A percentile compares a stretch with the other conserved stretches of the same genome.
These are phyloP conservation scores for Helianthus annuus DNA, from an alignment of 129 eudicot species.

Conservation along the genomic window DNA sequence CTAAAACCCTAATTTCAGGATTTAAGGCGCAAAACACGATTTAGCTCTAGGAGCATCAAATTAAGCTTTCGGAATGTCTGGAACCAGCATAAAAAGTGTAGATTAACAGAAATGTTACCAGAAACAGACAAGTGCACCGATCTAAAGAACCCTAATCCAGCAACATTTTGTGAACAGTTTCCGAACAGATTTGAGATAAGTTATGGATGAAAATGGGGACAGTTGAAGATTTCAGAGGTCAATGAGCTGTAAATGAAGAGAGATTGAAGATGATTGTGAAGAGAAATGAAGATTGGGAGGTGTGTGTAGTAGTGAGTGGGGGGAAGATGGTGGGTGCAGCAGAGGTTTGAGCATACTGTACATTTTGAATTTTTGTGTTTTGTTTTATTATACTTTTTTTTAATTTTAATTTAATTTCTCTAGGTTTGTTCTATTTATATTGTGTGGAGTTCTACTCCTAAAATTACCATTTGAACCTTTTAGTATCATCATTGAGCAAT, in stretches of 20 bases:
- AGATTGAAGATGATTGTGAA: neutral
- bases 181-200: neutral
- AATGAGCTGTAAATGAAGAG: neutral
- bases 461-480: no score
- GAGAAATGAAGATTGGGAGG: constrained; percentile 23
- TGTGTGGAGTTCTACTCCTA: no score
- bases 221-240: neutral
- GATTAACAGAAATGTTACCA: neutral
- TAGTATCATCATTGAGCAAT: no score
- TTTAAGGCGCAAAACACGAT: constrained; percentile 26
- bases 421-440: neutral
- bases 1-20: constrained; percentile 8
- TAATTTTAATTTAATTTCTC: neutral
- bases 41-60: neutral
- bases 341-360: constrained; percentile 29
- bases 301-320: constrained; percentile 25
- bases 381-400: constrained; percentile 3
- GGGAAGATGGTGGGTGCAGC: constrained; percentile 21
- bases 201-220: neutral
- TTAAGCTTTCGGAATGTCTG: constrained; percentile 10
- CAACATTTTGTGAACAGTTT: neutral
- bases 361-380: constrained; percentile 34
- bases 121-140: constrained; percentile 4
- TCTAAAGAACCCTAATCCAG: constrained; percentile 3
- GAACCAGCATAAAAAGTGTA: neutral